Evolutionary conservation across 2,329 filamentous ascomycete species (phyloP).

Genomic region (Monascus ruber): DNA sequence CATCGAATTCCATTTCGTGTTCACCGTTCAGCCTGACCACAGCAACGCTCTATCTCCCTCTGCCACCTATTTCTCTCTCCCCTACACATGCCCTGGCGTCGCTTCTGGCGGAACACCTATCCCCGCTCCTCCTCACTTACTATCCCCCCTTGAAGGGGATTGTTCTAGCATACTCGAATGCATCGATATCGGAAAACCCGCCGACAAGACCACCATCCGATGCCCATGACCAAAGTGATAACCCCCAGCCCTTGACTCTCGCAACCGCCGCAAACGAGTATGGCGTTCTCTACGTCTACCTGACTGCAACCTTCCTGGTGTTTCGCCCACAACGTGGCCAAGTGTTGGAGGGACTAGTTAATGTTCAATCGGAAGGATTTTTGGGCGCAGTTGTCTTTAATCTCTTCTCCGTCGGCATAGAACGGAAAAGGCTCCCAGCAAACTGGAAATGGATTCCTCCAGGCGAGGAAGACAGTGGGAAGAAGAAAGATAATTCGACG

Average conservation of each 20-base stretch:
- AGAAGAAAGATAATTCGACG: conserved; percentile 3
- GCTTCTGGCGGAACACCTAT: conserved; percentile 49
- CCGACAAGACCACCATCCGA: conserved; percentile 27
- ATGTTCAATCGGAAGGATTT: conserved; percentile 79
- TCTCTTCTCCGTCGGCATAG: conserved; percentile 82
- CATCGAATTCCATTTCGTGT: conserved; percentile 20
- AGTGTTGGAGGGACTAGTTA: conserved; percentile 68
- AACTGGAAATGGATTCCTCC: conserved; percentile 71
- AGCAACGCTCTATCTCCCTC: conserved; percentile 58
- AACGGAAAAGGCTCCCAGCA: conserved; percentile 60
- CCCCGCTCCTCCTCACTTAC: conserved; percentile 53
- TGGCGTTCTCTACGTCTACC: conserved; percentile 74
- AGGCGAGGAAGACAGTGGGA: conserved; percentile 21
- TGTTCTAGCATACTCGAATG: conserved; percentile 42
- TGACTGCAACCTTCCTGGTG: conserved; percentile 75
- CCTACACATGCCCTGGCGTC: conserved; percentile 44
- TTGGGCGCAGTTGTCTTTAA: conserved; percentile 83
- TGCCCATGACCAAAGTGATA: conserved; percentile 15
- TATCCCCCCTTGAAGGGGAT: conserved; percentile 49
- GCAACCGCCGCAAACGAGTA: conserved; percentile 60
- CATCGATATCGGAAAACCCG: conserved; percentile 29
- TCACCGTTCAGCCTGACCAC: conserved; percentile 72
- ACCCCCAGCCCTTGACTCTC: conserved; percentile 29
- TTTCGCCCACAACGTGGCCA: conserved; percentile 66
- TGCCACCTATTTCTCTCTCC: conserved; percentile 45